Evolutionary conservation across 1,284 basidiomycete genomes (phyloP), one percentile per base, ranked within the genome.

Genomic region (Tylopilus microsporus): DNA sequence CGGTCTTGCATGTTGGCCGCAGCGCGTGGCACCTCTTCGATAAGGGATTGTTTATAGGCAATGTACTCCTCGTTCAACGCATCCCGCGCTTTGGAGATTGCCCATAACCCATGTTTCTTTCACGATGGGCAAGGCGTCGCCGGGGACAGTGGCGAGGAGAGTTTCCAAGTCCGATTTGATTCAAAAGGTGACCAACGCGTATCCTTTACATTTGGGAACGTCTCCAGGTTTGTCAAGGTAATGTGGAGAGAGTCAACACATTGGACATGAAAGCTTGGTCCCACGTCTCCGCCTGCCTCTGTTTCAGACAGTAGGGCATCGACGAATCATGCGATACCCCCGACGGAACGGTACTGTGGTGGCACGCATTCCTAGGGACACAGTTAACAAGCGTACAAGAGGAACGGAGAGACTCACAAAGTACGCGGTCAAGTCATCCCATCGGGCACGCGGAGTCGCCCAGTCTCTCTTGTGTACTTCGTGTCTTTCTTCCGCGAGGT

Each of bases 361-460:
- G 89, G 89, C n/a, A 90, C 79, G 60, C 82, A 83, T 74, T 91
- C 89, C 89, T 91, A 59, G 18, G n/a, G 41, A n/a, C 13, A 19
- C 48, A 39, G 57, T 60, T 15, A 60, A 55, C 30, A 21, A 3
- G 21, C 11, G 37, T 19, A 25, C 21, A 15, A 25, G 25, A 3
- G 13, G 19, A 21, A 15, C 9, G 13, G 47, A 64, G 80, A 60
- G 64, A 89, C 53, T n/a, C 5, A 70, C 89, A 65, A 89, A 68
- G 65, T 91, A 91, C 3, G 87, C 64, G 0, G 84, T 88, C 55
- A 79, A 65, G 3, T 75, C 67, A 15, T 87, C 80, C 89, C 89
- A 90, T 21, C 82, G 76, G 16, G 68, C 67, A 59, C 76, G 76
- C 18, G 76, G n/a, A n/a, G 63, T 67, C 3, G 62, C 57, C 75